A percentile compares a stretch with the other conserved stretches of the same genome.
phyloP scores from a whole-genome alignment of 1,284 basidiomycete genomes.

The Trichosporon sp. region DNA sequence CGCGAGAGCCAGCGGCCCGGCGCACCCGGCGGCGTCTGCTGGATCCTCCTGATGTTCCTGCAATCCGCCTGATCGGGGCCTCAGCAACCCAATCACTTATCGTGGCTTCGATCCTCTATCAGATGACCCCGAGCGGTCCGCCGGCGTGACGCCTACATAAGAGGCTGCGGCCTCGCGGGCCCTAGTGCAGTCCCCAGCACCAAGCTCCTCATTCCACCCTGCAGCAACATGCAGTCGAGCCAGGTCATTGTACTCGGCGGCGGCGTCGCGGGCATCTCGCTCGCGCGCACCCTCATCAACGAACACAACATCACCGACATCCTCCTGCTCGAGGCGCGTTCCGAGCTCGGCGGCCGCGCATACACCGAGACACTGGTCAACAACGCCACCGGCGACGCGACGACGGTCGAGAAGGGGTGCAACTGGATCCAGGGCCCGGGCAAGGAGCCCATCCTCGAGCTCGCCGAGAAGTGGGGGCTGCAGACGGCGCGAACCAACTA shows the following conservation, averaged over 20 bases:
- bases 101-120: background rate
- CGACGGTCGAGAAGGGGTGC: constrained; percentile 60
- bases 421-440: constrained; percentile 66
- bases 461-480: constrained; percentile 59
- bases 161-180: background rate
- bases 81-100: background rate
- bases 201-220: background rate
- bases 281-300: constrained; percentile 59
- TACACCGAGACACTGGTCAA: constrained; percentile 51
- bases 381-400: constrained; percentile 31
- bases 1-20: too few species aligned
- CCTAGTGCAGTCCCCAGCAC: background rate
- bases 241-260: constrained; percentile 59
- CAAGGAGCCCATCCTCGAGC: constrained; percentile 47
- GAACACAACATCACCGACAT: constrained; percentile 58
- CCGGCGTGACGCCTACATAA: background rate
- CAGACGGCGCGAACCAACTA: constrained; percentile 43
- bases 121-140: background rate
- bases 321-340: constrained; percentile 59
- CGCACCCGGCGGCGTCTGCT: background rate
- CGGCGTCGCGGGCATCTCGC: constrained; percentile 63
- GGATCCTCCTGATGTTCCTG: background rate
- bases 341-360: constrained; percentile 62
- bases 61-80: background rate
- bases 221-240: background rate